Percentiles rank a stretch among this genome's conserved stretches.
Evolutionary conservation across 129 eudicot genomes (phyloP).

Genomic region (Kitagawia praeruptora): DNA sequence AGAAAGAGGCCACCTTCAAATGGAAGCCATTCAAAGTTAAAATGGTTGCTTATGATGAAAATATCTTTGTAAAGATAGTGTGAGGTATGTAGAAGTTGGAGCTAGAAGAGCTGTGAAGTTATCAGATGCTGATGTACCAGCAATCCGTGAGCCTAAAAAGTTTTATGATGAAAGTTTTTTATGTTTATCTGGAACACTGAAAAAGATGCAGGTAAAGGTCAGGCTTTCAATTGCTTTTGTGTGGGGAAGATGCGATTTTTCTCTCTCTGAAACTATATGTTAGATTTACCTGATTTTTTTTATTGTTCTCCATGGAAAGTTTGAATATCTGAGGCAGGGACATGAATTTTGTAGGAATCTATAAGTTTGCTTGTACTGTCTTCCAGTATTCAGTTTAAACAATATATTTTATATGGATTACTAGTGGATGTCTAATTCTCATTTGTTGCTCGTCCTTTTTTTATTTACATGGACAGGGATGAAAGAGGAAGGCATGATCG

Average conservation of each 20-base stretch:
- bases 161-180: conserved; percentile 14
- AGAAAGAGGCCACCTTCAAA: conserved; percentile 29
- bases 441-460: background rate
- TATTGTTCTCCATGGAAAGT: background rate
- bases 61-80: conserved; percentile 28
- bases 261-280: background rate
- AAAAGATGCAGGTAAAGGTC: conserved; percentile 41
- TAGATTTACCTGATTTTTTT: background rate
- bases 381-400: background rate
- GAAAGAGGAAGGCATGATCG: conserved; percentile 1
- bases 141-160: conserved; percentile 30
- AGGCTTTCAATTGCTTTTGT: conserved; percentile 20
- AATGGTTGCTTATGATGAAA: conserved; percentile 30
- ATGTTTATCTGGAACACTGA: conserved; percentile 24
- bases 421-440: background rate
- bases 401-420: background rate
- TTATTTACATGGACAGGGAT: conserved; percentile 12
- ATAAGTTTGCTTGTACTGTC: background rate
- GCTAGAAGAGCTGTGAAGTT: conserved; percentile 30
- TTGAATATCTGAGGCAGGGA: background rate
- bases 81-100: conserved; percentile 33
- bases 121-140: conserved; percentile 36
- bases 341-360: background rate
- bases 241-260: conserved; percentile 1
- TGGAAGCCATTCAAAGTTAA: conserved; percentile 35